Conservation (phyloP, 176 grass and related monocot species). For the Zoysia pacifica region DNA sequence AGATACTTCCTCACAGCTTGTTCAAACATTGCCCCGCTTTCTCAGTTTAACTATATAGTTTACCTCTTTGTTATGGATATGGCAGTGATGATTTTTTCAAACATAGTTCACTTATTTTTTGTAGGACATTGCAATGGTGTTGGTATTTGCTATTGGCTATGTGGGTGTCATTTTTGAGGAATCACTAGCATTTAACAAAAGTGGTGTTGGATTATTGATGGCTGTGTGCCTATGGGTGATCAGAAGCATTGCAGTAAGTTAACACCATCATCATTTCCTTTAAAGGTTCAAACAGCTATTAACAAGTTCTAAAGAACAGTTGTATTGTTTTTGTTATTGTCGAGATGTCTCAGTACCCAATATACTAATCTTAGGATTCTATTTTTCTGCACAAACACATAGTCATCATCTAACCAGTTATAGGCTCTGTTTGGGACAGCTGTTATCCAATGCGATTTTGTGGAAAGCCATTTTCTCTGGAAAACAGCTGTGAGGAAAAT, state of each 20-base stretch:
- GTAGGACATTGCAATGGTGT: slow-evolving; percentile 90
- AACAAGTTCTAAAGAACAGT: neutral
- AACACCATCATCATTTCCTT: slow-evolving; percentile 16
- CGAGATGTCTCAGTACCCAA: neutral
- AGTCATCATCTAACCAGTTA: neutral
- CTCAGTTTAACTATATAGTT: slow-evolving; percentile 14
- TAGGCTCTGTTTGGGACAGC: neutral
- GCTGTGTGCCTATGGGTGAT: slow-evolving; percentile 95
- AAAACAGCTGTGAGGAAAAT: too few relatives aligned
- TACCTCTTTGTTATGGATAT: neutral
- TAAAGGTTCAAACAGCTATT: slow-evolving; percentile 9
- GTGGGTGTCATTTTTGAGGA: slow-evolving; percentile 97
- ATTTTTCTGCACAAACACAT: neutral
- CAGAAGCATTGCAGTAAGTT: slow-evolving; percentile 85
- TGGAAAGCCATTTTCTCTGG: too few relatives aligned
- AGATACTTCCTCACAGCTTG: slow-evolving; percentile 13
- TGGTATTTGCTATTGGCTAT: slow-evolving; percentile 93
- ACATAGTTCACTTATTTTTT: slow-evolving; percentile 36
- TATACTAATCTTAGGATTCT: neutral
- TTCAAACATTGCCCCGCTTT: neutral
- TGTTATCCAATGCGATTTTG: too few relatives aligned
- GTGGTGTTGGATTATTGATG: slow-evolving; percentile 89
- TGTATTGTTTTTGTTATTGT: slow-evolving; percentile 11
- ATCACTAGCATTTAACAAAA: slow-evolving; percentile 96
- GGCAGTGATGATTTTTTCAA: neutral